phyloP scores from a whole-genome alignment of 2,329 filamentous ascomycete genomes.

The Colletotrichum australisinense region DNA sequence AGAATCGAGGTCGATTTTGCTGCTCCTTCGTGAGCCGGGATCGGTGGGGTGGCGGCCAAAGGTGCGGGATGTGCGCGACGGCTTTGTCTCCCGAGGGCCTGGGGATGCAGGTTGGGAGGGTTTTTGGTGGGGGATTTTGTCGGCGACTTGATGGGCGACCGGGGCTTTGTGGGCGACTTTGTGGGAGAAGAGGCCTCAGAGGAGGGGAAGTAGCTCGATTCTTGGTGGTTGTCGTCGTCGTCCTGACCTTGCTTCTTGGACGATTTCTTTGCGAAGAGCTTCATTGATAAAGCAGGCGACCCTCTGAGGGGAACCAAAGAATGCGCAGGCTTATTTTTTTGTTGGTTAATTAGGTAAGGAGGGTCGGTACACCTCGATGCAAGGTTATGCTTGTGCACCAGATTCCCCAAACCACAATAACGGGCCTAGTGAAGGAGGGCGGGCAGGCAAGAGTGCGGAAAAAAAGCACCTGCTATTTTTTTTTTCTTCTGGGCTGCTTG shows the following conservation, averaged over 20 bases:
- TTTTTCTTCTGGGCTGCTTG: slow-evolving; percentile 22
- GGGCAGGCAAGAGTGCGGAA: neutral
- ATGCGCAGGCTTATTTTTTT: slow-evolving; percentile 35
- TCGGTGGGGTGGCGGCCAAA: slow-evolving; percentile 62
- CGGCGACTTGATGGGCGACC: slow-evolving; percentile 41
- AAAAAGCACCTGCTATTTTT: slow-evolving; percentile 26
- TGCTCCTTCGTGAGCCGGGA: slow-evolving; percentile 57
- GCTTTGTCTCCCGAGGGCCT: slow-evolving; percentile 45
- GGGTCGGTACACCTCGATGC: slow-evolving; percentile 38
- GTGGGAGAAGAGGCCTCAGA: slow-evolving; percentile 48
- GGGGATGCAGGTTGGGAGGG: slow-evolving; percentile 45
- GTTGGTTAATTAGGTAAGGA: slow-evolving; percentile 42
- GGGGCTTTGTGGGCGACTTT: slow-evolving; percentile 42
- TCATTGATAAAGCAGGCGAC: slow-evolving; percentile 52
- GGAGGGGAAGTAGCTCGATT: slow-evolving; percentile 40
- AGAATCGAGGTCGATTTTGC: slow-evolving; percentile 74
- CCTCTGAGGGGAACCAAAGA: slow-evolving; percentile 35
- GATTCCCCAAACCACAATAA: slow-evolving; percentile 34
- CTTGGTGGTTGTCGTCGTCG: slow-evolving; percentile 50
- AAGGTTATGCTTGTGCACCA: slow-evolving; percentile 38
- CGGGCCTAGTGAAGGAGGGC: slow-evolving; percentile 33
- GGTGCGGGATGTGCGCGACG: slow-evolving; percentile 56
- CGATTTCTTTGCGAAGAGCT: slow-evolving; percentile 64
- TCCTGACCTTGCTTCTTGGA: slow-evolving; percentile 51
- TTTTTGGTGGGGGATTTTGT: slow-evolving; percentile 49